Base-by-base conservation (phyloP, 192 early-diverging fungal species). In the Chytriomyces sp. region DNA sequence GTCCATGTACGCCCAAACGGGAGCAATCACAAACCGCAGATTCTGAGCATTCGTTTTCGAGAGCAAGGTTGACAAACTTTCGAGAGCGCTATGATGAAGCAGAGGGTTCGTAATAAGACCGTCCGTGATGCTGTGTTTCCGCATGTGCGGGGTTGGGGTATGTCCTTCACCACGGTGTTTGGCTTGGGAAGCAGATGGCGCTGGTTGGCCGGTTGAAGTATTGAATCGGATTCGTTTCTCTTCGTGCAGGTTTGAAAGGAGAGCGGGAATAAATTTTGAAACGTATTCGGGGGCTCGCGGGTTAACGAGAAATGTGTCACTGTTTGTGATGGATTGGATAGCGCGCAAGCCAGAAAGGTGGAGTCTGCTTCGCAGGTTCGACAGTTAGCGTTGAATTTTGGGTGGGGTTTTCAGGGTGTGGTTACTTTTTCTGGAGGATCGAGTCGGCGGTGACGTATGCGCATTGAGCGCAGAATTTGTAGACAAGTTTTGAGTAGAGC, bases 291-390 rank as follows among this genome's bases (percentile, higher is more conserved):
- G 28, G 24, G 75, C 61, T 35, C 76, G 35, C n/a, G 82, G 47
- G 63, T 50, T 67, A 0, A 77, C n/a, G 2, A 79, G 61, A 50
- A 83, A 85, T 28, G 77, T 72, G 13, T 80, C 78, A 61, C 63
- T 80, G 8, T 63, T 44, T 26, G 64, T 73, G 26, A 87, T 69
- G 46, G 79, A 61, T 60, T 87, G 50, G 24, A 87, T 72, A 76
- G 84, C 69, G 75, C 83, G 64, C 82, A 67, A 61, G 16, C 84
- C 83, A 7, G 75, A 67, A 13, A 85, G 62, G 23, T 83, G 81
- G 11, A 72, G 76, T 53, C 79, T 83, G 44, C 20, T 11, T 35
- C 28, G 8, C 23, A 45, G 64, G 57, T 23, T 16, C 16, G 20
- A 59, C 2, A 1, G 53, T 57, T 1, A 57, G 20, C 3, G 13